These are phyloP conservation scores for Metschnikowia koreensis DNA, from an alignment of 805 yeast species.

Conservation along the genomic window DNA sequence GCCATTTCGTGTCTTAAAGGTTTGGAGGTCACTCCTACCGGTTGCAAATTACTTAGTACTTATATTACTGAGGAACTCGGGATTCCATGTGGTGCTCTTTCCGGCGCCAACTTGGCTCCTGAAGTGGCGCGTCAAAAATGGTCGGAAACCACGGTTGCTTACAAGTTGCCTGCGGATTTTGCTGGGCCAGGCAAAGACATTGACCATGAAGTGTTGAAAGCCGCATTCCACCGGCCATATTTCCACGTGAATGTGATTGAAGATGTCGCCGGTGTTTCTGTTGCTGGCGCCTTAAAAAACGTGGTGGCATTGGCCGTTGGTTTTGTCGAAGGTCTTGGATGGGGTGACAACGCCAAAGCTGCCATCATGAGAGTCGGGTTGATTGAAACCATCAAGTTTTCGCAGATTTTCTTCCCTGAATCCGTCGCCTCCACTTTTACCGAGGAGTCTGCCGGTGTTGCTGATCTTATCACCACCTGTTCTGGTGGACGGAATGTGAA, in stretches of 20 bases:
- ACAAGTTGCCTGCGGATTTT: conserved; percentile 69
- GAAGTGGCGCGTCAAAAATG: conserved; percentile 94
- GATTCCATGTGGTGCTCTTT: conserved; percentile 90
- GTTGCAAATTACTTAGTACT: conserved; percentile 79
- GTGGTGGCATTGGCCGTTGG: conserved; percentile 96
- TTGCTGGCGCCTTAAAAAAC: conserved; percentile 96
- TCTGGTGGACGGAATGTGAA: conserved; percentile 96
- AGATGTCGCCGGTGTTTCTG: conserved; percentile 94
- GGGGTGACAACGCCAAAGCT: conserved; percentile 99
- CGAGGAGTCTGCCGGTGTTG: conserved; percentile 95
- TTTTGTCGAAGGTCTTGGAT: conserved; percentile 93
- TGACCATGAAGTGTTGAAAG: conserved; percentile 68
- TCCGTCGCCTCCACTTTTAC: conserved; percentile 73
- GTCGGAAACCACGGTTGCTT: conserved; percentile 98
- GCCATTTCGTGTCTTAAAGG: conserved; percentile 97
- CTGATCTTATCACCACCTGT: conserved; percentile 96
- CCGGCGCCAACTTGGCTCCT: conserved; percentile 96
- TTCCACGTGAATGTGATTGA: conserved; percentile 92
- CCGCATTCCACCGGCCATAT: conserved; percentile 93
- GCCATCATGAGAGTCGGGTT: conserved; percentile 97
- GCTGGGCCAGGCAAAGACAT: conserved; percentile 67
- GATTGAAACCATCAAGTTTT: conserved; percentile 85
- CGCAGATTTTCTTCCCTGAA: conserved; percentile 56
- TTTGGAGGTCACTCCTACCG: conserved; percentile 79
- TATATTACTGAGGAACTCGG: conserved; percentile 78